Base-by-base conservation (phyloP, 2,329 filamentous ascomycete genomes). In the Aspergillus aculeatus region DNA sequence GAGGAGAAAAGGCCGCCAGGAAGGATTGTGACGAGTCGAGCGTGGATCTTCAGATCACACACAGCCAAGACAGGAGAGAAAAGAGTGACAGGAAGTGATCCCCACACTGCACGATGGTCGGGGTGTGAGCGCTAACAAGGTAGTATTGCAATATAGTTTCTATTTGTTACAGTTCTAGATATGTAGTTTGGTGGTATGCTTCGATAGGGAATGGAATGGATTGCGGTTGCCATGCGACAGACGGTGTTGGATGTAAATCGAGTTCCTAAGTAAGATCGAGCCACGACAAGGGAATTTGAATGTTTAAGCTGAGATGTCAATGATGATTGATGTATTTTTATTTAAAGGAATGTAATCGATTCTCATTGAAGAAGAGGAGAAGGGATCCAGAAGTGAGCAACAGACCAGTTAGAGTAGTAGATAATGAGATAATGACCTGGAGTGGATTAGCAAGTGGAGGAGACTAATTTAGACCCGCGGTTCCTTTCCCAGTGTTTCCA, bases 1-100 rank as follows among this genome's bases (percentile, higher is more conserved):
- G 59, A 60, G 23, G 53, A 62, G 47, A 31, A 50, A 59, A 56
- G 24, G 53, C 23, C 23, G 59, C 50, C 59, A 58, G 54, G 44
- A 56, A 56, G 24, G 55, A 56, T 51, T 65, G 62, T 67, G 64
- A 67, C 61, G 57, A 67, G 62, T 67, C 64, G 56, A 64, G 51
- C 48, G 49, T 57, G 55, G 49, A 59, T 61, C 57, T 26, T 61
- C 32, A 44, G 16, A 44, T 44, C 38, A 44, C 38, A 44, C 38
- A 51, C 32, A 31, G 61, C 61, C 56, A 66, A 65, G 64, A 61
- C 58, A 58, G 61, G 60, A 56, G 57, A 60, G 59, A 58, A 58
- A 55, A 57, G 44, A 38, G 58, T 60, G 59, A 62, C 59, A 63
- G 54, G 58, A 58, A 56, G 47, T 21, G 29, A 59, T 54, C 55